Evolutionary conservation across 176 grass and related monocot genomes (phyloP), one percentile per base, ranked within the genome.

Genomic region (Guadua angustifolia): DNA sequence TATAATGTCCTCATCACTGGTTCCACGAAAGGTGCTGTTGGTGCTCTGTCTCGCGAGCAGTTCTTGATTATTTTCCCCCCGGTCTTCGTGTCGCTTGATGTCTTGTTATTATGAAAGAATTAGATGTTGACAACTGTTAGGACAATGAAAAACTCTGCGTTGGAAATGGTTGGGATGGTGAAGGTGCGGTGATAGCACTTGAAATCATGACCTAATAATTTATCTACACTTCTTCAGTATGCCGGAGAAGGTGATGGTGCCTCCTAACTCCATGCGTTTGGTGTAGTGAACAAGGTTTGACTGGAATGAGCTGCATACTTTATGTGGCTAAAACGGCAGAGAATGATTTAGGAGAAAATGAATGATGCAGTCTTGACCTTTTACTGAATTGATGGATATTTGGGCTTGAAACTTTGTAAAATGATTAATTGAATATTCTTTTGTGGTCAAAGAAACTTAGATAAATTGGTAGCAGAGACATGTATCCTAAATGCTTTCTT

Each of bases 1-100:
- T 98, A 92, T 78, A 95, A 95, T 83, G 89, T 98, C 19, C 86
- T 98, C 66, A 95, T 98, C 83, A 98, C 95, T 25, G 95, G 95
- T 14, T 98, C 95, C 1, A 43, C 42, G 7, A 43, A 43, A 43
- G 42, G 42, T 43, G 42, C 7, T 43, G 42, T 43, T 43, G 42
- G 42, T 43, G 42, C 42, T 2, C 42, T 43, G 42, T 43, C 42
- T 43, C 42, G 42, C 1, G 42, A 43, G 42, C 42, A 9, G 42
- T 43, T 43, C 42, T 43, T 7, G 7, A 9, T 43, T 43, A 7
- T 43, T 4, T 3, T 9, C 42, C 0, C 40, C 40, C 40, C 40
- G 29, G 29, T 43, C 42, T 43, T 43, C 7, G 42, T 9, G 42
- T 43, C 7, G 7, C 7, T 43, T 43, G 7, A 9, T 43, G 42